Base-by-base conservation (phyloP, 2,329 filamentous ascomycete genomes). In the Fusarium tricinctum region DNA sequence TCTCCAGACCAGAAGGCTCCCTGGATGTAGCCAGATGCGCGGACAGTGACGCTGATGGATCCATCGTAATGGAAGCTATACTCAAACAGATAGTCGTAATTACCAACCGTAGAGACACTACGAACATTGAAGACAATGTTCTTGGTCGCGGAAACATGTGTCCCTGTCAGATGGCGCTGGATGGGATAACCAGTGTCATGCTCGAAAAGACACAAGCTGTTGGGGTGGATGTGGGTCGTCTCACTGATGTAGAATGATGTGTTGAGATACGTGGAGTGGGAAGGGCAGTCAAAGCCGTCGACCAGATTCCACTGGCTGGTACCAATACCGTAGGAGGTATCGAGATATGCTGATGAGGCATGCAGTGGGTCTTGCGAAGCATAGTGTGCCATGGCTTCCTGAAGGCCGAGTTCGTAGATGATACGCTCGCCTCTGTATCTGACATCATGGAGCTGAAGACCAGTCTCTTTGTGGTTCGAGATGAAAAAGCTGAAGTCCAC, bases 171-270 rank as follows among this genome's bases (percentile, higher is more conserved):
- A 71, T 88, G 86, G 1, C 86, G 79, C 49, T 81, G 80, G 2
- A 88, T 80, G 2, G 85, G 81, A 67, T 81, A 83, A 42, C 83
- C 83, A 1, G 82, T 75, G 17, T 83, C 82, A 52, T 78, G 81
- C 72, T 88, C 86, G 61, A 88, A 88, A 28, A 88, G 59, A 68
- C 87, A 90, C 42, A 89, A 81, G 58, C 81, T 83, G 72, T 85
- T 81, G 2, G 78, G 74, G 53, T 86, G 83, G 0, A 79, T 82
- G 59, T 80, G 77, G 0, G 81, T 82, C 3, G 77, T 81, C 57
- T 82, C 82, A 2, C 74, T 75, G 5, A 79, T 78, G 56, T 82
- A 84, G 54, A 83, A 84, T 5, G 79, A 78, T 2, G 78, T 77
- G 70, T 86, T 83, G 39, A 86, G 77, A 61, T 83, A 87, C 0